Base-by-base conservation (phyloP, 2,329 filamentous ascomycete genomes). In the Ilyonectria sp. region DNA sequence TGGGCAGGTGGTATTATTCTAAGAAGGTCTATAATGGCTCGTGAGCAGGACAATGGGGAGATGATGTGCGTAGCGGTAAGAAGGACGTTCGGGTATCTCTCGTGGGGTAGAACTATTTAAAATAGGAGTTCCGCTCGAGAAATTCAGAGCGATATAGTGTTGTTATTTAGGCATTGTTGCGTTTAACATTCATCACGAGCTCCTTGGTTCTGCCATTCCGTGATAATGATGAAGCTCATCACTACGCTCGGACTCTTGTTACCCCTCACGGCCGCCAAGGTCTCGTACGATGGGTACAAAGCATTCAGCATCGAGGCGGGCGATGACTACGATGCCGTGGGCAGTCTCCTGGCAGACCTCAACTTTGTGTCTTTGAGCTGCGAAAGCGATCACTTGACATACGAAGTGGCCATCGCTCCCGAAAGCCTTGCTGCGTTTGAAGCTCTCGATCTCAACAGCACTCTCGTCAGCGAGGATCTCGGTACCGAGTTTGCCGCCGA, bases 331-430 rank as follows among this genome's bases (percentile, higher is more conserved):
- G 66, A 69, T 5, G 64, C 65, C 9, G 64, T 76, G 8, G 54
- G 70, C 1, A 35, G 47, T 9, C 52, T 70, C 15, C 65, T 79
- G 2, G 31, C 53, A 1, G 65, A 59, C 6, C 50, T 77, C 3
- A 59, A 74, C 4, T 69, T 74, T 19, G 67, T 78, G 6, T 71
- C 74, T 0, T 43, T 79, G n/a, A 69, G 69, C 56, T 76, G 75
- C 37, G 73, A 74, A n/a, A 68, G 69, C 2, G 53, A 69, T 26
- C 72, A 71, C 7, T 53, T 68, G 19, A 58, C 70, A 4, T 55
- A 78, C 13, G 76, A 78, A 3, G 60, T 79, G 8, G 76, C 75
- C 1, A 61, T 79, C 19, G 67, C 76, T 1, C 75, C 77, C 1
- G 65, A 71, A 3, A 70, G 69, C 1, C 60, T 78, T 1, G 55